Evolutionary conservation across 2,329 filamentous ascomycete genomes (phyloP).

Genomic region (Aspergillus awamori): DNA sequence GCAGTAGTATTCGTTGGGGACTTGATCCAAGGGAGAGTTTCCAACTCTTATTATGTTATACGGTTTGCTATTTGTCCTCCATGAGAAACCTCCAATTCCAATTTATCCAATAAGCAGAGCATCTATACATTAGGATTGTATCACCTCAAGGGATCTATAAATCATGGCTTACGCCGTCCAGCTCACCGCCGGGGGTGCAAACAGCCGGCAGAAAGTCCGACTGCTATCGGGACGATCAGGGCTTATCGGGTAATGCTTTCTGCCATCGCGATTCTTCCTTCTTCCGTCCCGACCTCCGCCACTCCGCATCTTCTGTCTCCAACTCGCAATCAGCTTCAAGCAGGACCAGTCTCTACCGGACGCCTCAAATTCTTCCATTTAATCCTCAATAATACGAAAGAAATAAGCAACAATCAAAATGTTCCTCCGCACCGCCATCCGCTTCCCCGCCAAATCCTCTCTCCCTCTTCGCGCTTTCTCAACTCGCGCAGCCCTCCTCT

Average conservation of each 20-base stretch:
- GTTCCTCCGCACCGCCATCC: background rate
- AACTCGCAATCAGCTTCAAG: background rate
- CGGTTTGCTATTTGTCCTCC: no score
- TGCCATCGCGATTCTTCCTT: slow-evolving; percentile 4
- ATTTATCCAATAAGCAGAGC: no score
- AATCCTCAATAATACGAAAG: slow-evolving; percentile 10
- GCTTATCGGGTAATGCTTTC: slow-evolving; percentile 5
- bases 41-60: no score
- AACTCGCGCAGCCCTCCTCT: background rate
- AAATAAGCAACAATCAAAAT: background rate
- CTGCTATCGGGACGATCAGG: slow-evolving; percentile 9
- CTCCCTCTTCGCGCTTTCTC: background rate
- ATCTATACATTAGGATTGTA: no score
- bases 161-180: background rate
- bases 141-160: background rate
- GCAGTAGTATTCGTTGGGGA: background rate
- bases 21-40: background rate
- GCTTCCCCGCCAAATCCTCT: slow-evolving; percentile 1
- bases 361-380: no score
- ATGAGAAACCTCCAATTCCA: no score
- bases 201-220: background rate
- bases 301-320: slow-evolving; percentile 4
- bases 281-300: slow-evolving; percentile 5
- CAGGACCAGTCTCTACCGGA: background rate
- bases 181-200: no score